phyloP scores from a whole-genome alignment of 192 early-diverging fungal species.

The Tieghemiomyces parasiticus region DNA sequence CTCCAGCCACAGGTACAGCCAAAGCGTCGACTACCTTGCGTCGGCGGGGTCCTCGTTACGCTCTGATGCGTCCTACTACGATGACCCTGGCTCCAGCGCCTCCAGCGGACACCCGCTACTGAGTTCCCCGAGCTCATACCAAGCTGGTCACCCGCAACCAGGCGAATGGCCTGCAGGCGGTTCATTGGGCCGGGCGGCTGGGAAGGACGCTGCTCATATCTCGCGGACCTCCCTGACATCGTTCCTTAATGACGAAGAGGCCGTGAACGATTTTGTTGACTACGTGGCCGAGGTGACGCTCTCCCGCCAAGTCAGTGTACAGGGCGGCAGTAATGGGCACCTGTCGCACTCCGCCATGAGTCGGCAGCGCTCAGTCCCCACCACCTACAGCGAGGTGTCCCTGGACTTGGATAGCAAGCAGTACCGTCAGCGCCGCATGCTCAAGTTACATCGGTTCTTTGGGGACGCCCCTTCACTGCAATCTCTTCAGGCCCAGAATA shows the following conservation, averaged over 20 bases:
- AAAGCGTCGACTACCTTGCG: not conserved
- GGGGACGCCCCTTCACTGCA: not conserved
- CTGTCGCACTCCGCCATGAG: not conserved
- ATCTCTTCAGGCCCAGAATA: conserved; percentile 5
- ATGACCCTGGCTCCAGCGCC: not conserved
- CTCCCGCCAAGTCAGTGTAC: not conserved
- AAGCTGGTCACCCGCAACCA: no score
- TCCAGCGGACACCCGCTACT: not conserved
- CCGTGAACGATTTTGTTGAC: not conserved
- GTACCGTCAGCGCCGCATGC: not conserved
- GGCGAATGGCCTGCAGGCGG: no score
- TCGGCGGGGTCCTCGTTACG: not conserved
- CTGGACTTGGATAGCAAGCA: not conserved
- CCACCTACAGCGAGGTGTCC: not conserved
- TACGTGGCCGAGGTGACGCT: conserved; percentile 6
- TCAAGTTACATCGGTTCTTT: conserved; percentile 2
- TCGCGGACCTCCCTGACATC: not conserved
- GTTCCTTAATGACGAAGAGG: conserved; percentile 6
- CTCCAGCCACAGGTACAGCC: not conserved
- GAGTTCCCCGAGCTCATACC: no score
- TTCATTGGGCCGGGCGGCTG: not conserved
- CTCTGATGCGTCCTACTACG: not conserved
- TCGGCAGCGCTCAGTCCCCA: no score
- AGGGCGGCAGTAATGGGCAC: not conserved
- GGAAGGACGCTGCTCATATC: no score